Evolutionary conservation across 441 rosid species (phyloP).

Genomic region (Gossypium davidsonii): DNA sequence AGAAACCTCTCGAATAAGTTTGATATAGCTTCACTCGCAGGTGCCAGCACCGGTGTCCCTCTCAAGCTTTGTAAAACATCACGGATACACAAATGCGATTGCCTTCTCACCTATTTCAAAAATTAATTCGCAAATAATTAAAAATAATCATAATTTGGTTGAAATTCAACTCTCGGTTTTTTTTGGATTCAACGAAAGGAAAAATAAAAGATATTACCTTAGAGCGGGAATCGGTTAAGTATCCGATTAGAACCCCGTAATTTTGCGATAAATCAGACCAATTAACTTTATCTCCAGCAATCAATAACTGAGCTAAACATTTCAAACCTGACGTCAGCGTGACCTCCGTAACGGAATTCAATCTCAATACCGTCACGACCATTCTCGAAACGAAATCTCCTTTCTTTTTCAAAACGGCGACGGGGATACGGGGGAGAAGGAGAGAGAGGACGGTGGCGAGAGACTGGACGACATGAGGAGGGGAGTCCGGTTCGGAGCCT

Average conservation of each 20-base stretch:
- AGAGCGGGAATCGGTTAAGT: slow-evolving; percentile 45
- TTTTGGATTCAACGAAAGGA: not conserved
- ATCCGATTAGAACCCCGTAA: slow-evolving; percentile 38
- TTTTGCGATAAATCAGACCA: slow-evolving; percentile 47
- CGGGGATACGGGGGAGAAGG: slow-evolving; percentile 44
- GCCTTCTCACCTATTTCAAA: slow-evolving; percentile 58
- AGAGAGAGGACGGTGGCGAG: slow-evolving; percentile 51
- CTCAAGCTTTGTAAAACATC: slow-evolving; percentile 55
- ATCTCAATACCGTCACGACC: slow-evolving; percentile 36
- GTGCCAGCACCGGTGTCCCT: slow-evolving; percentile 39
- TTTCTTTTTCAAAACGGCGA: slow-evolving; percentile 41
- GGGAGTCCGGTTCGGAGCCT: slow-evolving; percentile 29
- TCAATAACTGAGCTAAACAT: slow-evolving; percentile 50
- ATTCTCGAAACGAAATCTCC: slow-evolving; percentile 44
- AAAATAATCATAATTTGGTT: slow-evolving; percentile 3
- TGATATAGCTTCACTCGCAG: slow-evolving; percentile 63
- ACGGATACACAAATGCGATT: slow-evolving; percentile 50
- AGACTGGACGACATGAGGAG: slow-evolving; percentile 45
- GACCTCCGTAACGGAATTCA: slow-evolving; percentile 34
- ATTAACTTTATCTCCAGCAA: slow-evolving; percentile 30
- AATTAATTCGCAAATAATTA: not conserved
- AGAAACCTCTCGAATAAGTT: slow-evolving; percentile 59
- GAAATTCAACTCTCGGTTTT: not conserved
- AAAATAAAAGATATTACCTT: slow-evolving; percentile 36
- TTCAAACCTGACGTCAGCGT: slow-evolving; percentile 54